Evolutionary conservation across 495 filamentous ascomycete species (phyloP).

Genomic region (Penicillium desertorum): DNA sequence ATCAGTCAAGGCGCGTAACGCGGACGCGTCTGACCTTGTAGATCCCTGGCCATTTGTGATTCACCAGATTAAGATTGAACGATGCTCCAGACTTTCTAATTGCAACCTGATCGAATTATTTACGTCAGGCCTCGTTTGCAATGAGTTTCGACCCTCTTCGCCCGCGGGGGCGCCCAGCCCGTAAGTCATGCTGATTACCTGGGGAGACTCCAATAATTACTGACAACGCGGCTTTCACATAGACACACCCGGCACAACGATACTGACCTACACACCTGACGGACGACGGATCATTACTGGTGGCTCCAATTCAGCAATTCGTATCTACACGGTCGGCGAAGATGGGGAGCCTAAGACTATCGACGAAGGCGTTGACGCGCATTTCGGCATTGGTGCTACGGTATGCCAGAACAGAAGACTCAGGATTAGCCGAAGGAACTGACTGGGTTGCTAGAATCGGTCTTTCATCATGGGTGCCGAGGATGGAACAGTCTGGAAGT

Average conservation of each 20-base stretch:
- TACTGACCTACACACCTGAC: conserved; percentile 66
- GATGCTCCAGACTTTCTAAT: conserved; percentile 15
- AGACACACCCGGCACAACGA: conserved; percentile 70
- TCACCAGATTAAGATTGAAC: conserved; percentile 12
- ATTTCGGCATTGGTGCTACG: conserved; percentile 70
- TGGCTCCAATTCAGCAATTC: conserved; percentile 85
- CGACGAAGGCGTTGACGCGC: conserved; percentile 81
- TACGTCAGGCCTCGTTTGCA: conserved; percentile 2
- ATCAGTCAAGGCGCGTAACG: conserved; percentile 30
- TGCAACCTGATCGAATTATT: not conserved
- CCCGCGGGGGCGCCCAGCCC: conserved; percentile 47
- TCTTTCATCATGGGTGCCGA: conserved; percentile 87
- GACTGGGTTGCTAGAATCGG: conserved; percentile 54
- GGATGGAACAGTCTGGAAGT: conserved; percentile 89
- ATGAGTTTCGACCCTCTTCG: conserved; percentile 45
- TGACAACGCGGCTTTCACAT: conserved; percentile 17
- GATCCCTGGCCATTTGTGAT: conserved; percentile 16
- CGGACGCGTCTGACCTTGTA: conserved; percentile 27
- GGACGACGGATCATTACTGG: conserved; percentile 74
- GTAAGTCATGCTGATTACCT: conserved; percentile 29
- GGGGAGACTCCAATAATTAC: not conserved
- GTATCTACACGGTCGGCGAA: conserved; percentile 84
- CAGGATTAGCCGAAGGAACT: not conserved
- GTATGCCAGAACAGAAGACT: conserved; percentile 42
- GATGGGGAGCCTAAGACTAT: conserved; percentile 89